Base-by-base conservation (phyloP, 1,284 basidiomycete genomes). In the Vanrija pseudolonga region DNA sequence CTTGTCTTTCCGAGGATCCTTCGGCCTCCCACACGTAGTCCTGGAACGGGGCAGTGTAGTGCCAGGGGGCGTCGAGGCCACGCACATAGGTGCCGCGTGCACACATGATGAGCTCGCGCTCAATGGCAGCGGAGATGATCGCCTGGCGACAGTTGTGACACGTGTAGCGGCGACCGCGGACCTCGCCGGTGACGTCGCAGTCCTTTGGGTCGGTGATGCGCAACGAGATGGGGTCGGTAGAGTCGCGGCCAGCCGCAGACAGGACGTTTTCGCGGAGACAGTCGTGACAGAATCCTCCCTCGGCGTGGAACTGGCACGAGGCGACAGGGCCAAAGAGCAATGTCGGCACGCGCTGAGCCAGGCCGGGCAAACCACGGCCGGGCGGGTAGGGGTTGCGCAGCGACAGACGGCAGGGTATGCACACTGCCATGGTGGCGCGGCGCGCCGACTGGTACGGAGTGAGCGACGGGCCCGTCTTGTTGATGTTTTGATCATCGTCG, bases 301-400 rank as follows among this genome's bases (percentile, higher is more conserved):
- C 19, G 38, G 32, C 28, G 53, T 68, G 66, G 20, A 18, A 24
- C 1, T 56, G 57, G 51, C 66, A 68, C 4, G 60, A 60, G 14
- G 62, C 56, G 8, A 65, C 40, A 18, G 24, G 28, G 4, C 61
- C 57, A 28, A 64, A 55, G 61, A n/a, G 56, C 51, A 36, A 57
- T 57, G 38, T 60, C 37, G n/a, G 56, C 46, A 42, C 61, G 60
- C 36, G 56, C 55, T 17, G 60, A 26, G 26, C 26, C 3, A 4
- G 26, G 26, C 3, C 11, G 26, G 26, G 26, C 2, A 12, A 15
- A 12, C 32, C 32, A 15, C 14, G 8, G 6, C 32, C 32, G 32
- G 12, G n/a, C n/a, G n/a, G 32, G 32, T 32, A 32, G 11, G 12
- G 9, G 12, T 32, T 32, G 32, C 32, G 32, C 9, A 32, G 28